Evolutionary conservation across 148 eudicot species (phyloP).

Genomic region (Cornus florida): DNA sequence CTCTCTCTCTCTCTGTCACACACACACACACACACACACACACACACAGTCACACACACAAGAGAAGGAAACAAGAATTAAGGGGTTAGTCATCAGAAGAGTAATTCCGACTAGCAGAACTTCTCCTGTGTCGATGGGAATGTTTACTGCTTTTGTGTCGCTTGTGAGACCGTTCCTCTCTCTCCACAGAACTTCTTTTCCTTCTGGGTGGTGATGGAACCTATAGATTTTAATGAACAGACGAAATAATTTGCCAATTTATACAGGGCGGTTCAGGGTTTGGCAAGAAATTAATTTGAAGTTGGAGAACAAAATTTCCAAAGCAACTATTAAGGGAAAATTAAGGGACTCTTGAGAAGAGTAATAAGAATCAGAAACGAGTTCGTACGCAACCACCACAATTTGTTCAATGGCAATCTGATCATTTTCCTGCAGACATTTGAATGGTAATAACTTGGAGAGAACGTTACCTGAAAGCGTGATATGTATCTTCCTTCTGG

Average conservation of each 20-base stretch:
- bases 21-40: too few species aligned
- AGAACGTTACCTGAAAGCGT: conserved; percentile 66
- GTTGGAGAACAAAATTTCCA: not conserved
- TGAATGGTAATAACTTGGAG: not conserved
- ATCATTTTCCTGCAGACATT: not conserved
- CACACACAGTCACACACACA: too few species aligned
- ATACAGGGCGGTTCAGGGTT: not conserved
- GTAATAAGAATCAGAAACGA: not conserved
- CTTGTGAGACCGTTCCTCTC: conserved; percentile 35
- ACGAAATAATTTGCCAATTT: not conserved
- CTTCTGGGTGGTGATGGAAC: conserved; percentile 85
- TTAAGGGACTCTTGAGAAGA: not conserved
- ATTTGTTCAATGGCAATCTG: not conserved
- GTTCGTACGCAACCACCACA: not conserved
- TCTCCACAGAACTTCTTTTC: conserved; percentile 46
- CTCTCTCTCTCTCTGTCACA: too few species aligned
- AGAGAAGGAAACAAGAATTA: too few species aligned
- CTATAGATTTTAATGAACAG: conserved; percentile 25
- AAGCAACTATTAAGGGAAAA: not conserved
- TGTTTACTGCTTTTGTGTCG: conserved; percentile 34
- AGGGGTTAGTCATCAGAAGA: conserved; percentile 3
- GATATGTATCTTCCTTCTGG: conserved; percentile 96
- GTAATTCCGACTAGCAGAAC: conserved; percentile 26
- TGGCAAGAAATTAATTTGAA: not conserved
- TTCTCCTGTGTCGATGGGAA: conserved; percentile 40